Evolutionary conservation across 2,329 filamentous ascomycete genomes (phyloP), one percentile per base, ranked within the genome.

Genomic region (Metarhizium robertsii): DNA sequence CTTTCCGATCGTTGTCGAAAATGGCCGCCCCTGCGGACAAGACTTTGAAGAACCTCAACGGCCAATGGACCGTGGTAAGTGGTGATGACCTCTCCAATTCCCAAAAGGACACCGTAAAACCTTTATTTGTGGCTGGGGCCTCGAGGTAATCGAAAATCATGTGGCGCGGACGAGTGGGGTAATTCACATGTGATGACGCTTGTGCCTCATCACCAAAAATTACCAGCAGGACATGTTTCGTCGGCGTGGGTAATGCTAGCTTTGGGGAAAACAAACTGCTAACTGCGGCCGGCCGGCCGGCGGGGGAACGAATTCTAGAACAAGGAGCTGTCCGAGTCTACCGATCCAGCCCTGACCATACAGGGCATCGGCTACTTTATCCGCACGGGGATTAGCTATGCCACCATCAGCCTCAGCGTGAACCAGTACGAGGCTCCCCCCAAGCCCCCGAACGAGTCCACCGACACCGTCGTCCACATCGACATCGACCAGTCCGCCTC

Each of bases 401-500:
- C 89, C 36, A 86, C 83, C 49, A 73, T 96, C 54, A 86, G 82
- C 40, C 79, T 92, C 59, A 68, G 79, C 58, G 69, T 88, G 54
- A 81, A 78, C 63, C 74, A 85, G 68, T 81, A 77, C 72, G 62
- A 65, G 36, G 79, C 67, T 8, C 65, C 73, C 13, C 73, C 75
- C 42, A 71, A 68, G 53, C 65, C 71, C 10, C 75, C 75, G 50
- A 65, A 66, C 61, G 66, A 67, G 43, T 63, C 66, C 56, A 64
- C 73, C 55, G 72, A 77, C 38, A 59, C 63, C 49, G 65, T 79
- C 57, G 74, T 76, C 56, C 83, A 86, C 73, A 79, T 94, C 70
- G 80, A 88, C 71, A 85, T 91, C 66, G 79, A 83, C 56, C 90
- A 95, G 73, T 75, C 80, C 50, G 88, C 87, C 8, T 89, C 85